These are phyloP conservation scores for Suillus americanus DNA, from an alignment of 768 basidiomycete species.

Conservation along the genomic window DNA sequence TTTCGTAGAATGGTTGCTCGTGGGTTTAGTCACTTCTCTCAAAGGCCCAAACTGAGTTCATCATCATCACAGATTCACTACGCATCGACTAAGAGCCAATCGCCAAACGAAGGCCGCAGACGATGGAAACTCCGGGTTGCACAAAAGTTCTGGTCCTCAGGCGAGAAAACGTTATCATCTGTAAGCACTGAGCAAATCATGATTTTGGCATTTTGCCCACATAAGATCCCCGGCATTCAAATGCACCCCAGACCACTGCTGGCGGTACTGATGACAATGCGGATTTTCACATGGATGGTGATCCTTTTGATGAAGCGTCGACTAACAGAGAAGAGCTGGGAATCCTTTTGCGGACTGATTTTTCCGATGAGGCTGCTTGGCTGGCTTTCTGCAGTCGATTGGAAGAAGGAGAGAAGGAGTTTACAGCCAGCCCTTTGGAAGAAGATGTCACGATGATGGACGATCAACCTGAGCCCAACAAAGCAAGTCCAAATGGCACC, in stretches of 20 bases:
- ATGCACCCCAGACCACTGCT: constrained; percentile 15
- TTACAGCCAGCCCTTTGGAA: constrained; percentile 29
- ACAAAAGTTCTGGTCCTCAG: constrained; percentile 47
- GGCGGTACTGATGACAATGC: constrained; percentile 18
- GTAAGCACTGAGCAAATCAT: constrained; percentile 9
- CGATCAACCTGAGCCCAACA: constrained; percentile 19
- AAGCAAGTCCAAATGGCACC: constrained; percentile 13
- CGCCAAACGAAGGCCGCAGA: constrained; percentile 56
- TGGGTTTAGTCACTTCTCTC: background rate
- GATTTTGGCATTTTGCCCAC: background rate
- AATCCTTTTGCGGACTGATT: constrained; percentile 73
- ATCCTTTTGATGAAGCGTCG: constrained; percentile 51
- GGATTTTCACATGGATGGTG: constrained; percentile 41
- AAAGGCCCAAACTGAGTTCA: background rate
- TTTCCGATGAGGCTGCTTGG: constrained; percentile 68
- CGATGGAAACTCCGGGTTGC: constrained; percentile 54
- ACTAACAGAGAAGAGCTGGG: constrained; percentile 52
- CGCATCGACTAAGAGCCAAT: constrained; percentile 39
- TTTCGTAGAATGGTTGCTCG: constrained; percentile 3
- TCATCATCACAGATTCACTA: constrained; percentile 40
- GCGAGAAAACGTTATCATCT: constrained; percentile 15
- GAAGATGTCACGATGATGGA: constrained; percentile 24
- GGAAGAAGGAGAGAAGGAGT: constrained; percentile 56
- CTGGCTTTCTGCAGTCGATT: constrained; percentile 49
- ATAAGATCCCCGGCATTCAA: constrained; percentile 2